Conservation (phyloP, 1,139 yeast species). For the Zygoascus meyerae region DNA sequence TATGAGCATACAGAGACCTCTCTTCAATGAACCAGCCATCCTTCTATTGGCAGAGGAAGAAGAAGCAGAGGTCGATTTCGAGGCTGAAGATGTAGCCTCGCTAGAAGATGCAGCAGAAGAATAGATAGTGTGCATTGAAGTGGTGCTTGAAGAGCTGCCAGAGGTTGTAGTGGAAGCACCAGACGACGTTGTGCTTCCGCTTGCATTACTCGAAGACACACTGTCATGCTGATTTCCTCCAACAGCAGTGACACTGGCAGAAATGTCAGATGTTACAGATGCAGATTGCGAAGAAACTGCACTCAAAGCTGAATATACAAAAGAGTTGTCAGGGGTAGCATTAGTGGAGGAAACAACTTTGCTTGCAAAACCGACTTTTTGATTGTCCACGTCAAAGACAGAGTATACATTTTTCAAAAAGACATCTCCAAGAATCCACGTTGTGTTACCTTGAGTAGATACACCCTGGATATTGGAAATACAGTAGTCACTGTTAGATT, state of each 20-base stretch:
- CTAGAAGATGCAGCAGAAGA: conserved; percentile 9
- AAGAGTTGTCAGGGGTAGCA: conserved; percentile 22
- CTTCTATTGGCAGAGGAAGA: neutral
- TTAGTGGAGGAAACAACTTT: conserved; percentile 21
- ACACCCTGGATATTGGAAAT: conserved; percentile 63
- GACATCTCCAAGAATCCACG: conserved; percentile 54
- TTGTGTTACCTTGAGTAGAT: conserved; percentile 24
- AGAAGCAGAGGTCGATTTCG: neutral
- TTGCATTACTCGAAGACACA: neutral
- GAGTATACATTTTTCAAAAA: conserved; percentile 55
- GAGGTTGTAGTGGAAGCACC: conserved; percentile 7
- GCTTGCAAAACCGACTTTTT: conserved; percentile 48
- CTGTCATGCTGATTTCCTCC: neutral
- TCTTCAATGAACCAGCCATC: neutral
- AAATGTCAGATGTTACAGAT: conserved; percentile 6
- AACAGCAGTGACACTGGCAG: conserved; percentile 1
- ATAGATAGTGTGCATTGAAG: conserved; percentile 3
- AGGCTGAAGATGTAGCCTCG: conserved; percentile 2
- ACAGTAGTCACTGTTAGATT: conserved; percentile 45
- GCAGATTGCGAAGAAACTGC: conserved; percentile 7
- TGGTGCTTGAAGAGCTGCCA: conserved; percentile 5
- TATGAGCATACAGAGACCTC: conserved; percentile 2
- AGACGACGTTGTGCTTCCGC: conserved; percentile 11
- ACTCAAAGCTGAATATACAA: conserved; percentile 12
- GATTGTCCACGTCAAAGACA: conserved; percentile 50